Percentiles rank a stretch among this genome's conserved stretches.
Conservation (phyloP, 2,329 filamentous ascomycete species). For the Neospermospora avenae region DNA sequence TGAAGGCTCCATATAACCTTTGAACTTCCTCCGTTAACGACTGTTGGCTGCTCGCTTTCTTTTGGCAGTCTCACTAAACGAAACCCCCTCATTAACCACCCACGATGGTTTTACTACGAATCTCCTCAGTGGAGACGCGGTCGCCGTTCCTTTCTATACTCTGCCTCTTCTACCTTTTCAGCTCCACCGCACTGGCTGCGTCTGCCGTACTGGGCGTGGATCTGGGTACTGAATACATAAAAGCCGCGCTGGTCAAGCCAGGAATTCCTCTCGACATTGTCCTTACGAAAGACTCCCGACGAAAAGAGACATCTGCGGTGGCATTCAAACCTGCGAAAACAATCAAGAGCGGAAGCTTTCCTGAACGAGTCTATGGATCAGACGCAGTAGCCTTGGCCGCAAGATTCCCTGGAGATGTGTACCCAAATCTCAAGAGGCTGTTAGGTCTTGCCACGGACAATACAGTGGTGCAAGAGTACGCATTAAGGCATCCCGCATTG, state of each 20-base stretch:
- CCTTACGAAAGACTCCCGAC: slow-evolving; percentile 93
- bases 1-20: slow-evolving; percentile 26
- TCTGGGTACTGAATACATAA: slow-evolving; percentile 94
- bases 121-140: slow-evolving; percentile 21
- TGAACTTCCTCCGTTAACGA: slow-evolving; percentile 10
- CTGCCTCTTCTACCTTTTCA: slow-evolving; percentile 35
- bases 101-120: slow-evolving; percentile 29
- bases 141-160: slow-evolving; percentile 30
- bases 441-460: slow-evolving; percentile 69
- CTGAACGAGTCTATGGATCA: slow-evolving; percentile 87
- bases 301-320: slow-evolving; percentile 88
- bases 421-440: slow-evolving; percentile 87
- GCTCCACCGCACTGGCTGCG: slow-evolving; percentile 36
- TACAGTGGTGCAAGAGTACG: slow-evolving; percentile 66
- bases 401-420: slow-evolving; percentile 89
- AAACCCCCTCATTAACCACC: slow-evolving; percentile 4
- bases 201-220: slow-evolving; percentile 87
- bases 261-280: slow-evolving; percentile 97
- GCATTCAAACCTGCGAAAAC: slow-evolving; percentile 85
- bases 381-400: slow-evolving; percentile 85
- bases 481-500: slow-evolving; percentile 72
- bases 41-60: slow-evolving; percentile 28
- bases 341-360: slow-evolving; percentile 64
- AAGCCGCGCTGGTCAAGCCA: slow-evolving; percentile 92
- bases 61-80: slow-evolving; percentile 26